A percentile compares a stretch with the other conserved stretches of the same genome.
phyloP scores from a whole-genome alignment of 1,139 yeast genomes.

The Hanseniaspora sp. region DNA sequence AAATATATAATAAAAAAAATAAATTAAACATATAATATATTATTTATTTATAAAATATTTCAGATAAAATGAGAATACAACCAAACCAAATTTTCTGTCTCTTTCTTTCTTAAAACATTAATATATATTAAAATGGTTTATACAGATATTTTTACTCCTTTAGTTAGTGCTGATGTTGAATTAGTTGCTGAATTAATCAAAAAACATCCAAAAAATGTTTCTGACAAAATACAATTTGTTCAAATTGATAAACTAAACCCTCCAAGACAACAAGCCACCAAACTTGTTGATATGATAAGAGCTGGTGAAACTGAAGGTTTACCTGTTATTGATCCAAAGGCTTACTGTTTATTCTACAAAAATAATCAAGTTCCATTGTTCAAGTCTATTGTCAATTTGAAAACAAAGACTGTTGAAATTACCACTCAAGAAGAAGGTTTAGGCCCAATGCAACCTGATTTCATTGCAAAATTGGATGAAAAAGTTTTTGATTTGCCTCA shows the following conservation, averaged over 20 bases:
- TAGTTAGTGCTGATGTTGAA: constrained; percentile 10
- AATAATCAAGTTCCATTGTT: constrained; percentile 43
- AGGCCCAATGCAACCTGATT: constrained; percentile 69
- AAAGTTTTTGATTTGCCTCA: constrained; percentile 45
- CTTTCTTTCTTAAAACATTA: no score
- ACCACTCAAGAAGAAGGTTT: constrained; percentile 48
- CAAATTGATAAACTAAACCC: constrained; percentile 70
- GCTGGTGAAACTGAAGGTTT: constrained; percentile 33
- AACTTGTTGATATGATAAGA: constrained; percentile 59
- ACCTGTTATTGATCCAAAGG: constrained; percentile 53
- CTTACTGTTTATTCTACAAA: constrained; percentile 57
- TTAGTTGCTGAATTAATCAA: constrained; percentile 8
- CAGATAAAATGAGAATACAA: no score
- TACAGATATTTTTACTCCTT: constrained; percentile 13
- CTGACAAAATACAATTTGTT: constrained; percentile 47
- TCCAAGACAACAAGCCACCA: constrained; percentile 64
- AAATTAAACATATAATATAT: no score
- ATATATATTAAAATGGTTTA: constrained; percentile 1
- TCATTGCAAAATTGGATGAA: constrained; percentile 47
- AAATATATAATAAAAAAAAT: no score
- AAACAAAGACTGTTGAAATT: constrained; percentile 53
- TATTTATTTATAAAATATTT: no score
- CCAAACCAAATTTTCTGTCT: no score
- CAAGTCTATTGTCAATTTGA: constrained; percentile 63
- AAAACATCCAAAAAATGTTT: constrained; percentile 13